Conservation (phyloP, 495 filamentous ascomycete genomes). For the Aspergillus panamensis region DNA sequence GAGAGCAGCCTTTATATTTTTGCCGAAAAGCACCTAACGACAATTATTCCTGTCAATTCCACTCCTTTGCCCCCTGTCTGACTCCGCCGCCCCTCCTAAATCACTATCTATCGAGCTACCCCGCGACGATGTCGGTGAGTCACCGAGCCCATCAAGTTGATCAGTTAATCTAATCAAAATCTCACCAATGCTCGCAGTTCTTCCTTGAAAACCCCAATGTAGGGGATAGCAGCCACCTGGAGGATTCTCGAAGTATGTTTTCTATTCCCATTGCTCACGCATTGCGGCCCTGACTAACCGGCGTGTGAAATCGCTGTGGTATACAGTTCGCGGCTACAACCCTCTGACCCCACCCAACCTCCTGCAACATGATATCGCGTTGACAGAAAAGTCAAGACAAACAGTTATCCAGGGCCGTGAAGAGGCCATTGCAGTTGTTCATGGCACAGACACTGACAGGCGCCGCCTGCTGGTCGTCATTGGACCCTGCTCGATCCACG, state of each 20-base stretch:
- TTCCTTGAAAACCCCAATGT: constrained; percentile 88
- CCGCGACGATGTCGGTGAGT: constrained; percentile 44
- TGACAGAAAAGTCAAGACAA: constrained; percentile 70
- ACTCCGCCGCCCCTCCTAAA: too few relatives aligned
- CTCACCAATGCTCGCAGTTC: constrained; percentile 51
- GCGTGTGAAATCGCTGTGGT: neutral
- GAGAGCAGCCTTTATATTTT: neutral
- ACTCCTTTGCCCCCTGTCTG: neutral
- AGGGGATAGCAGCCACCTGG: constrained; percentile 72
- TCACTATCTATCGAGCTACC: too few relatives aligned
- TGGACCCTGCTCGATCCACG: constrained; percentile 97
- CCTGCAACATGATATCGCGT: constrained; percentile 89
- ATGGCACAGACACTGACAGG: constrained; percentile 66
- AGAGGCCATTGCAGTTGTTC: constrained; percentile 76
- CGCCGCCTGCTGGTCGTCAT: constrained; percentile 85
- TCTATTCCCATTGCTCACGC: constrained; percentile 4
- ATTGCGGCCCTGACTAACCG: constrained; percentile 5
- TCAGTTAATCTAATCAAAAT: constrained; percentile 2
- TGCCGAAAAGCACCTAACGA: neutral
- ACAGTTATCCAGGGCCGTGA: constrained; percentile 80
- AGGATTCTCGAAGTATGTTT: constrained; percentile 85
- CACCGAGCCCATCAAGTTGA: constrained; percentile 18
- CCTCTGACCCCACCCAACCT: constrained; percentile 90
- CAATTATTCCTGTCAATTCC: constrained; percentile 21
- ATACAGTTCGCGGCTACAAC: constrained; percentile 80